Percentiles rank a stretch among this genome's conserved stretches.
phyloP scores from a whole-genome alignment of 2,329 filamentous ascomycete genomes.

The Fusarium guadeloupense region DNA sequence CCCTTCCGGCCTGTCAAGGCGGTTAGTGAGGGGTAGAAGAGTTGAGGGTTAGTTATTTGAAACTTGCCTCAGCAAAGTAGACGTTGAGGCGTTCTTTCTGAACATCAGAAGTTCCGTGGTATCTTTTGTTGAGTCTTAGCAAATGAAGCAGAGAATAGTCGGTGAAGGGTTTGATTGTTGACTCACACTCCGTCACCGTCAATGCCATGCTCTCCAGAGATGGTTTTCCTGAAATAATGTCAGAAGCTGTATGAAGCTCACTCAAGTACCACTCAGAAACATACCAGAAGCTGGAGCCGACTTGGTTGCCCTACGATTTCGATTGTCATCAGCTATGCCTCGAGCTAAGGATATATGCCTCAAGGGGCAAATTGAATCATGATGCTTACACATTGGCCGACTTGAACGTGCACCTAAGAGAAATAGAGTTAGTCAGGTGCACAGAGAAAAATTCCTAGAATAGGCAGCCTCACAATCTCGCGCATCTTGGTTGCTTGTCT shows the following conservation, averaged over 20 bases:
- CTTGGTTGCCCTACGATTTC: constrained; percentile 90
- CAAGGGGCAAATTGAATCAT: constrained; percentile 46
- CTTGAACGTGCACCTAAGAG: constrained; percentile 95
- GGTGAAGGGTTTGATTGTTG: constrained; percentile 7
- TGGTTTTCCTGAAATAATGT: constrained; percentile 65
- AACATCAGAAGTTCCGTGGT: constrained; percentile 97
- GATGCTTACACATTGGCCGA: constrained; percentile 91
- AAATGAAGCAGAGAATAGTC: background rate
- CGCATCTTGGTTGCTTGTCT: constrained; percentile 47
- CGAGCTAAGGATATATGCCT: constrained; percentile 7
- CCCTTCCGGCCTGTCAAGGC: constrained; percentile 77
- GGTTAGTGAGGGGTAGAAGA: constrained; percentile 7
- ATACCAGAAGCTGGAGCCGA: constrained; percentile 96
- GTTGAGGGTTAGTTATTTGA: background rate
- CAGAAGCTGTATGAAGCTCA: background rate
- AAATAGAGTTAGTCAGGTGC: constrained; percentile 63
- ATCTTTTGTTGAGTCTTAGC: constrained; percentile 18
- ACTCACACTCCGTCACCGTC: constrained; percentile 89
- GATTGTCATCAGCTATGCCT: constrained; percentile 23
- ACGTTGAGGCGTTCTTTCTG: constrained; percentile 99
- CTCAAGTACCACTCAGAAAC: background rate
- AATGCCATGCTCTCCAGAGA: constrained; percentile 92
- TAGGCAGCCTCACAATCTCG: constrained; percentile 68
- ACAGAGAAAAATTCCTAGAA: background rate
- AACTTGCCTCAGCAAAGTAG: constrained; percentile 84